Base-by-base conservation (phyloP, 2,329 filamentous ascomycete genomes). In the Magnaporthiopsis rhizophila region DNA sequence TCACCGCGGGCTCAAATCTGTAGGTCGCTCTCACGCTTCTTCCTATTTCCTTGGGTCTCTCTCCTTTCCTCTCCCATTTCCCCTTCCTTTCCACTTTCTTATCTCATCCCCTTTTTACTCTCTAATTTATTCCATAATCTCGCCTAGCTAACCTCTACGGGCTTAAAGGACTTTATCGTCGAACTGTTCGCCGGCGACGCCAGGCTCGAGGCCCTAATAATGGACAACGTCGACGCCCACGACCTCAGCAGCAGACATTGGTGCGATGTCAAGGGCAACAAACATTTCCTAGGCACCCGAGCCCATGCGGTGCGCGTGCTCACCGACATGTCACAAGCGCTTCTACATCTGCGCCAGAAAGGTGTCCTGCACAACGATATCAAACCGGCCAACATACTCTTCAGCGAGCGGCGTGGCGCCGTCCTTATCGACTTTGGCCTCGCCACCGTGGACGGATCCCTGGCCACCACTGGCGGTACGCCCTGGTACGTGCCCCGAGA, bases 391-490 rank as follows among this genome's bases (percentile, higher is more conserved):
- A 62, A 62, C 21, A 62, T 62, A 30, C 24, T 56, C 9, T 62
- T 53, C 21, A 53, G 36, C 50, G 36, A 28, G 61, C 3, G 2
- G 3, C 61, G 61, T 6, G 61, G 61, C 26, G 61, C 61, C 12
- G 61, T 62, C 7, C 26, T 62, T 28, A 62, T 62, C 61, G 61
- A 62, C 61, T 62, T 62, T 32, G 61, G 61, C 24, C 61, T 62
- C 38, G 38, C 61, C 13, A 62, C 26, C 3, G n/a, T 56, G 24
- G 21, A 45, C 13, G 61, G 26, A 3, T 62, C 61, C 4, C 7
- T 8, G n/a, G 15, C 12, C 1, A 12, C 24, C 24, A 62, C 61
- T 24, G 61, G 13, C 15, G 61, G 61, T 1, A n/a, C 61, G 38
- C 45, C 61, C 15, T 62, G 61, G 61, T 62, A 53, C 50, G 11